Percentiles rank a stretch among this genome's conserved stretches.
phyloP scores from a whole-genome alignment of 140 eudicot species.

The Cichorium intybus region DNA sequence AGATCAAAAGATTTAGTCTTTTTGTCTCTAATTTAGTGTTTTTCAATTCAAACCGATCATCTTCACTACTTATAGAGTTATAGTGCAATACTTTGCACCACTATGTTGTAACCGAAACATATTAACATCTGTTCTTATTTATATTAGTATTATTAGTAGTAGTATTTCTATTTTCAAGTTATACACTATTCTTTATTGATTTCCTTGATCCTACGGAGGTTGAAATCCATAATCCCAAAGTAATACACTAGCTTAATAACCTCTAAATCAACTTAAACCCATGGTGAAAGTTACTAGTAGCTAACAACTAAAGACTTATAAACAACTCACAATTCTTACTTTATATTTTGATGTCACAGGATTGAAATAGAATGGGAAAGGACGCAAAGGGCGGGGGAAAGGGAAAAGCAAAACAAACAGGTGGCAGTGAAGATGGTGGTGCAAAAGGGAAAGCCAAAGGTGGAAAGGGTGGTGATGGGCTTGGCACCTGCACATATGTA shows the following conservation, averaged over 20 bases:
- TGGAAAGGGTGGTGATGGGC: conserved; percentile 83
- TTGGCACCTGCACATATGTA: conserved; percentile 95
- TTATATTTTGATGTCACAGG: conserved; percentile 1
- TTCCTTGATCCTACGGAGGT: too few species aligned
- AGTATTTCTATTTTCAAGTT: too few species aligned
- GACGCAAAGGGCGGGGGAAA: conserved; percentile 70
- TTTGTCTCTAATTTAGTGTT: neutral
- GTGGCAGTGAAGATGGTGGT: conserved; percentile 72
- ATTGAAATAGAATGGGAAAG: conserved; percentile 60
- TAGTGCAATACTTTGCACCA: too few species aligned
- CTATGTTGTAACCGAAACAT: too few species aligned
- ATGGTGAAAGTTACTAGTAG: too few species aligned
- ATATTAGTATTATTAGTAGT: too few species aligned
- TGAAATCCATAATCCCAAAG: too few species aligned
- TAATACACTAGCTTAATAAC: too few species aligned
- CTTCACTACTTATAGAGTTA: too few species aligned
- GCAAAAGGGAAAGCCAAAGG: conserved; percentile 89
- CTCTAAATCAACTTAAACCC: too few species aligned
- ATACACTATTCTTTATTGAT: neutral
- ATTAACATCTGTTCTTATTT: too few species aligned
- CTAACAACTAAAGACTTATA: neutral
- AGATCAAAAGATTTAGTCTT: neutral
- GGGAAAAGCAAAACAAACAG: conserved; percentile 82
- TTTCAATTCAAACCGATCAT: neutral
- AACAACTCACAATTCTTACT: neutral